Evolutionary conservation across 495 filamentous ascomycete species (phyloP), one percentile per base, ranked within the genome.

Genomic region (Penicillium paxilli): DNA sequence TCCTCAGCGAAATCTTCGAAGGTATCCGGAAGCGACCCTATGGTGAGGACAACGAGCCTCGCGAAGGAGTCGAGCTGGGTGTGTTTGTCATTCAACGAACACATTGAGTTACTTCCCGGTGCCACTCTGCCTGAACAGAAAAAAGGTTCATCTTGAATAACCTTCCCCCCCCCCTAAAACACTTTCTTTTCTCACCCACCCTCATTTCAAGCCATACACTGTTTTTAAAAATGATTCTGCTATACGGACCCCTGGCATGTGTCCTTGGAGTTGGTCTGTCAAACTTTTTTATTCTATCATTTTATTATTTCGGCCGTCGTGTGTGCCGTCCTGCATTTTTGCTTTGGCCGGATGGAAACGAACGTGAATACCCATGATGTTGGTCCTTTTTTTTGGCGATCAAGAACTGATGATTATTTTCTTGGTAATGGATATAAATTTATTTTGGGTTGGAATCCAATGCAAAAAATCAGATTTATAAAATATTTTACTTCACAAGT

Each of bases 1-100:
- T 89, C 14, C 74, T 88, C 21, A 72, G 81, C 42, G 82, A 88
- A 58, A 81, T 90, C 47, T 72, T 87, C 44, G 81, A 87, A 28
- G 84, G 85, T 17, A 79, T 90, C 51, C 74, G 71, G 62, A 68
- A 66, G 59, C 69, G 76, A 35, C 69, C 68, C 10, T 81, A 79
- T 50, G 68, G 69, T 24, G 73, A 74, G 26, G 71, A 72, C 48
- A 71, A 59, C 20, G 68, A 73, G 28, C 76, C 70, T 47, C 70
- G 60, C 5, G 77, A 79, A 38, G 81, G 77, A 0, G 70, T 87
- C 26, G 84, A 87, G 57, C 70, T 87, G 32, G 84, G 84, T 4
- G 75, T 87, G 28, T 87, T 86, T 49, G 79, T 87, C 47, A 78
- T 87, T 54, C 77, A 80, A 50, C 73, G 80, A 50, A 72, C 72